Evolutionary conservation across 116 monocot species (phyloP), one percentile per base, ranked within the genome.

Genomic region (Papilionanthe hybrid): DNA sequence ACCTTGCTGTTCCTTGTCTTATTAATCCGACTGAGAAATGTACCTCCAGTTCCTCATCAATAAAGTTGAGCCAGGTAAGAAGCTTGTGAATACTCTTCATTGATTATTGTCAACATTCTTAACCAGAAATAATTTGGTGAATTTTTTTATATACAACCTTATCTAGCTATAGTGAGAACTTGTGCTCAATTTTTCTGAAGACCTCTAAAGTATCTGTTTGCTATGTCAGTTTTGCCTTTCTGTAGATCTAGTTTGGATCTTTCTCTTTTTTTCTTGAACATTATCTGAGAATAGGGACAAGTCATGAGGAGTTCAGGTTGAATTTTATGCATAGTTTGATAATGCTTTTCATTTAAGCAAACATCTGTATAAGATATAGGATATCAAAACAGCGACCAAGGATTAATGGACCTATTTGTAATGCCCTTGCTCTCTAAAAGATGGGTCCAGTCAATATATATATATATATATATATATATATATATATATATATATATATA

Each of bases 31-130:
- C 41, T 43, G 69, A 72, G 73, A 41, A 30, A n/a, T 89, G 87
- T 75, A 18, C 58, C 43, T 29, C n/a, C 7, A 73, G 9, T 20
- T 48, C 78, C 56, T 63, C 81, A 49, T 66, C 71, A 72, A 41
- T 55, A 43, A 83, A 77, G 63, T 83, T 92, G 75, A 87, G 79
- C 60, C 92, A 92, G 85, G 92, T 92, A 72, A 17, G 32, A 30
- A 28, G 28, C 68, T 23, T 60, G 4, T 60, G 23, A 60, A n/a
- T n/a, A n/a, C n/a, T 60, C n/a, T 6, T 60, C 6, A 20, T 58
- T 58, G 20, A 20, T 20, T 57, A 57, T 57, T 20, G 18, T 57
- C 57, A 19, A 19, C 32, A 1, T 0, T 32, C 32, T 32, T 32
- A 32, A 32, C 32, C 1, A 32, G 32, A 7, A 22, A 22, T 58